These are phyloP conservation scores for Theobroma grandiflorum DNA, from an alignment of 441 rosid genomes.

Conservation along the genomic window DNA sequence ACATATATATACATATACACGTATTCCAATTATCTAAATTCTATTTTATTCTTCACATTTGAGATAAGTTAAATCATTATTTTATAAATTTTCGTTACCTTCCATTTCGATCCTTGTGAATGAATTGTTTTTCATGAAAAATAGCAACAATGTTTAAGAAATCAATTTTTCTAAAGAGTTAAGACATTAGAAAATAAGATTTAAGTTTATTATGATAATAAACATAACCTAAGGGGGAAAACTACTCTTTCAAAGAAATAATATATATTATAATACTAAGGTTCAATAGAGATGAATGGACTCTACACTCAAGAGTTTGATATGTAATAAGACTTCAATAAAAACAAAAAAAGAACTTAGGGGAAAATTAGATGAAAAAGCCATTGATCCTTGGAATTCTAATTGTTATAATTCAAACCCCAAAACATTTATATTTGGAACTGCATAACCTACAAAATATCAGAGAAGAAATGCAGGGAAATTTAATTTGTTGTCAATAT, in stretches of 20 bases:
- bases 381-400: neutral
- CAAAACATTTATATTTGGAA: neutral
- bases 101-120: no score
- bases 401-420: neutral
- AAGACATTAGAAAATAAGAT: no score
- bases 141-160: no score
- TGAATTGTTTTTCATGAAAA: no score
- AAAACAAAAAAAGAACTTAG: neutral
- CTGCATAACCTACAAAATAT: neutral
- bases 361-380: neutral
- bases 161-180: no score
- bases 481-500: neutral
- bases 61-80: no score
- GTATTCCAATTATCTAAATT: no score
- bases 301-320: neutral
- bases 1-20: neutral
- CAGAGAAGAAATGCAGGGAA: neutral
- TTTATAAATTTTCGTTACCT: no score
- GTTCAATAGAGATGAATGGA: neutral
- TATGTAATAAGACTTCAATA: neutral
- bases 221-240: no score
- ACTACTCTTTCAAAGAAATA: no score
- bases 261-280: neutral
- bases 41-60: no score
- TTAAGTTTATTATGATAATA: no score